phyloP scores from a whole-genome alignment of 441 rosid species.

The Eruca vesicaria region DNA sequence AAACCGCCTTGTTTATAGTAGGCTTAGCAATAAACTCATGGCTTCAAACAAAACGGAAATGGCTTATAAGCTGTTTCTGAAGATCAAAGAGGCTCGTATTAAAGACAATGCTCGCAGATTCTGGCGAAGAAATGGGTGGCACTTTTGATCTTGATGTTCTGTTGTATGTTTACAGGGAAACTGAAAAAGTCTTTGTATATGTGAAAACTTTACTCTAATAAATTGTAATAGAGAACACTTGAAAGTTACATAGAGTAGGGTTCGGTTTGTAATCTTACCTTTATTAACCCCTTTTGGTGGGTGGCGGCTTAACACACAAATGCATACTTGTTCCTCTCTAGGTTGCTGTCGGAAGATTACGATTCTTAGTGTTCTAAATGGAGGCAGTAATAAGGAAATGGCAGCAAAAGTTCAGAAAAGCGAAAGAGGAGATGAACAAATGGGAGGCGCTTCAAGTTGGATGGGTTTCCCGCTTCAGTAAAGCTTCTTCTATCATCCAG shows the following conservation, averaged over 20 bases:
- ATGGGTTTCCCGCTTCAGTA: conserved; percentile 54
- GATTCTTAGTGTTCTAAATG: conserved; percentile 42
- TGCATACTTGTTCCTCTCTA: background rate
- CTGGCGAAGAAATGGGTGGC: conserved; percentile 95
- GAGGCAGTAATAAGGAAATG: conserved; percentile 66
- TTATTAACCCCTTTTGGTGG: background rate
- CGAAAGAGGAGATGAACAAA: conserved; percentile 55
- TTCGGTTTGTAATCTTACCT: background rate
- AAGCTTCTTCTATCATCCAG: conserved; percentile 66
- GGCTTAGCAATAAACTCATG: conserved; percentile 68
- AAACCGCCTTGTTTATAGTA: conserved; percentile 70
- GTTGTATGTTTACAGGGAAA: background rate
- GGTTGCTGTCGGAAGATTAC: conserved; percentile 1
- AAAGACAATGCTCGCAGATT: conserved; percentile 64
- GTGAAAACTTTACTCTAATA: background rate
- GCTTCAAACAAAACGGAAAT: conserved; percentile 67
- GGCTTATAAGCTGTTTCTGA: conserved; percentile 77
- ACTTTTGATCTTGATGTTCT: conserved; percentile 49
- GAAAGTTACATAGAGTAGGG: background rate
- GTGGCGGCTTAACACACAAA: background rate
- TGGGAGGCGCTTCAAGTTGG: conserved; percentile 72
- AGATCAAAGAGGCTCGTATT: conserved; percentile 68
- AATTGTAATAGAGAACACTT: conserved; percentile 5
- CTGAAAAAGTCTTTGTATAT: background rate
- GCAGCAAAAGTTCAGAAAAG: conserved; percentile 62